Evolutionary conservation across 768 basidiomycete genomes (phyloP), one percentile per base, ranked within the genome.

Genomic region (Tephrocybe sp.): DNA sequence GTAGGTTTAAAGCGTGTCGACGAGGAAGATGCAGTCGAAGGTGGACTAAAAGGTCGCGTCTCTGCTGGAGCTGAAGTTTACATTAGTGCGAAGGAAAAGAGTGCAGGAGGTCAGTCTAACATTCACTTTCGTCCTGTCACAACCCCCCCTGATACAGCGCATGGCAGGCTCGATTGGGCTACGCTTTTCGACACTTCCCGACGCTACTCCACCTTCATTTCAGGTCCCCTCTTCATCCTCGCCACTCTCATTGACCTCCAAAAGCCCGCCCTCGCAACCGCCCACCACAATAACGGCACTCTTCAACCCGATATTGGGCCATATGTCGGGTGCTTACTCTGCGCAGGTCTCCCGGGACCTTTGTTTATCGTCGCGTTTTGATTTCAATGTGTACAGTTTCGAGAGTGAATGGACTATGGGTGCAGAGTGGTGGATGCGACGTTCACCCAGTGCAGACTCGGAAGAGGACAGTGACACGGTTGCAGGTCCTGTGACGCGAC

Each of bases 361-460:
- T 36, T 84, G 92, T 0, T 66, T 98, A 17, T 90, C 90, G 44
- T 88, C 92, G 0, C 84, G 92, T 18, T 98, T 95, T 64, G 93
- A 98, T 65, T 93, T 98, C 71, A 98, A 98, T 62, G 82, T 95
- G 23, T 97, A 98, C 65, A 94, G 91, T 68, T 98, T 93, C 67
- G 93, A 96, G 59, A 94, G 92, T 67, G 95, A 98, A 66, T 89
- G 94, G 88, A 88, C 91, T 9, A 81, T 98, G 73, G 96, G 96
- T 2, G 88, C 90, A 1, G 95, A 98, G 66, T 97, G 93, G 92
- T 97, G 93, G 93, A 79, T 93, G 64, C 80, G 93, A 18, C 80
- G 84, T 20, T 71, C 76, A 4, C 70, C 68, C 17, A 60, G 68
- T 11, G 66, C 68, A 45, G 70, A 68, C 6, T 58, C 58, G 10